Evolutionary conservation across 202 grass and related monocot genomes (phyloP).

Genomic region (Schoenoplectus triqueter): DNA sequence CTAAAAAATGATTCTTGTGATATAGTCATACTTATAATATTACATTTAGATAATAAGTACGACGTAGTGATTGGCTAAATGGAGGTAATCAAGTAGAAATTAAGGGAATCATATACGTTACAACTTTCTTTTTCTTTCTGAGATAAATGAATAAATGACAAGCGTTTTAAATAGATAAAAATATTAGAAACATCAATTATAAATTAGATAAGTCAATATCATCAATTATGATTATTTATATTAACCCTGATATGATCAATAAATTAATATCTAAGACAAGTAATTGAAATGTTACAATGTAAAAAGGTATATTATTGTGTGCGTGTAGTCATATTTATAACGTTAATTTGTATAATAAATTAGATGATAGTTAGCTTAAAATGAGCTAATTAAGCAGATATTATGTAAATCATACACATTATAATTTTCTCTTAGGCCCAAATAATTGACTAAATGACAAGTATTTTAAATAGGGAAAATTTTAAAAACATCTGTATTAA

Average conservation of each 20-base stretch:
- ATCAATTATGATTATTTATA: neutral
- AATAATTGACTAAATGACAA: conserved; percentile 3
- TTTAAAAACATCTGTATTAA: neutral
- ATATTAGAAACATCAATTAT: neutral
- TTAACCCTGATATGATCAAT: no score
- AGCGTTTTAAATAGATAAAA: neutral
- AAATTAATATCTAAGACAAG: no score
- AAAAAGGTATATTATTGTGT: neutral
- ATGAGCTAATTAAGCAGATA: neutral
- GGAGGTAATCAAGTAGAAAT: neutral
- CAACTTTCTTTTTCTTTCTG: neutral
- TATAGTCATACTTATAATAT: neutral
- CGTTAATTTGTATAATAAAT: neutral
- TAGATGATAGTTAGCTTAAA: neutral
- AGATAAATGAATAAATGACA: neutral
- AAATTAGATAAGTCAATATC: neutral
- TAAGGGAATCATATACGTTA: neutral
- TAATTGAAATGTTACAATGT: neutral
- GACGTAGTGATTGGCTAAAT: neutral
- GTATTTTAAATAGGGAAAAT: neutral
- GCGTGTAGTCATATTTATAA: neutral
- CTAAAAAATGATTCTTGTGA: neutral
- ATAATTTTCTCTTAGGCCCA: neutral
- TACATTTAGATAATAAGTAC: neutral
- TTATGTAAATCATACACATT: neutral